These are phyloP conservation scores for Salvia miltiorrhiza DNA, from an alignment of 257 asterid genomes.

Conservation along the genomic window DNA sequence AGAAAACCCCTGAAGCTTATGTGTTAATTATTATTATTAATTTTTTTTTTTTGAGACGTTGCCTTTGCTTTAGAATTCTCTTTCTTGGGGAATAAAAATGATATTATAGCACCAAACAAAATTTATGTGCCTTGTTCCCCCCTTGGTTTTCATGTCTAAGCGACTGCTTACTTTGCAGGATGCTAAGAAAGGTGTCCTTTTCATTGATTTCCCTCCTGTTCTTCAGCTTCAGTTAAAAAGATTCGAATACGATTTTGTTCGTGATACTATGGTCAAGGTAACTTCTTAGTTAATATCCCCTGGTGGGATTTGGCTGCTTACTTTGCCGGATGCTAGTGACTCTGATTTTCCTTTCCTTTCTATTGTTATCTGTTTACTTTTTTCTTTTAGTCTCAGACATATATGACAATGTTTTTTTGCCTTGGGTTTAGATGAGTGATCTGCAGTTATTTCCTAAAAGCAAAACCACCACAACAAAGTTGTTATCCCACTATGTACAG, in stretches of 20 bases:
- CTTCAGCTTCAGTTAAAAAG: slow-evolving; percentile 82
- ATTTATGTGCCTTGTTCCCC: background rate
- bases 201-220: slow-evolving; percentile 81
- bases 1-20: slow-evolving; percentile 4
- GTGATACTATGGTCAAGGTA: slow-evolving; percentile 86
- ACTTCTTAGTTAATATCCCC: slow-evolving; percentile 3
- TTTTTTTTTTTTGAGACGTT: background rate
- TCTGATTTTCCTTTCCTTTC: background rate
- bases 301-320: background rate
- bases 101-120: background rate
- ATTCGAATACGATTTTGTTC: slow-evolving; percentile 73
- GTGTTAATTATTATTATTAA: background rate
- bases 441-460: background rate
- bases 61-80: background rate
- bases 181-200: slow-evolving; percentile 80
- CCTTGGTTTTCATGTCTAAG: slow-evolving; percentile 17
- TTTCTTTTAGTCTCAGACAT: background rate
- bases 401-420: slow-evolving; percentile 3
- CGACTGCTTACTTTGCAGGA: slow-evolving; percentile 47
- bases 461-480: background rate
- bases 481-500: background rate
- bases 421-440: background rate
- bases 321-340: background rate
- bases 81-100: background rate
- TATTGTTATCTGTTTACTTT: too few relatives aligned